These are phyloP conservation scores for Ophiostoma tasmaniense DNA, from an alignment of 2,329 filamentous ascomycete genomes.

Conservation along the genomic window DNA sequence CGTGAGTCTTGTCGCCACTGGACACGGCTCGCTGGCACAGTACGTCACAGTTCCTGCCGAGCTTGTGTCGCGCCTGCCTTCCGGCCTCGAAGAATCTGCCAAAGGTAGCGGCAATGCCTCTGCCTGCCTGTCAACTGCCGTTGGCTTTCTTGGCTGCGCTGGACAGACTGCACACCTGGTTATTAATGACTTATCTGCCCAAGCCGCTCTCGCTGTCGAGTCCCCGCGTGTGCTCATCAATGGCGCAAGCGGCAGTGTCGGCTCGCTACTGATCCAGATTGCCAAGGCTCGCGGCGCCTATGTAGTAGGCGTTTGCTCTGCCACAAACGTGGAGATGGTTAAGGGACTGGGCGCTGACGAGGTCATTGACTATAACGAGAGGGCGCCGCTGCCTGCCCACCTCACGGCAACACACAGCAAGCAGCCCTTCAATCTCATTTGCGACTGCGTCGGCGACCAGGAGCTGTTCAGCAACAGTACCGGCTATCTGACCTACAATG, in stretches of 20 bases:
- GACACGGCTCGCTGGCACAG: slow-evolving; percentile 29
- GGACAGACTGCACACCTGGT: slow-evolving; percentile 30
- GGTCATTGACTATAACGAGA: slow-evolving; percentile 35
- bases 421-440: slow-evolving; percentile 35
- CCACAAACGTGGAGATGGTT: slow-evolving; percentile 38
- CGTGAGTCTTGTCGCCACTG: slow-evolving; percentile 23
- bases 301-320: slow-evolving; percentile 42
- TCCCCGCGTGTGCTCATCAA: slow-evolving; percentile 37
- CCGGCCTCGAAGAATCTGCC: slow-evolving; percentile 14
- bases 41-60: slow-evolving; percentile 29
- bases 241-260: slow-evolving; percentile 44
- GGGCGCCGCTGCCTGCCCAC: slow-evolving; percentile 30
- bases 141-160: slow-evolving; percentile 25
- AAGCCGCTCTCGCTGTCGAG: slow-evolving; percentile 23
- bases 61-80: slow-evolving; percentile 25
- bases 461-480: slow-evolving; percentile 35
- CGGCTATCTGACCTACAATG: slow-evolving; percentile 31
- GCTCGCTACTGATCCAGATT: slow-evolving; percentile 40
- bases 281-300: slow-evolving; percentile 33
- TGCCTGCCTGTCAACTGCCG: slow-evolving; percentile 21
- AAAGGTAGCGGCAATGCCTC: not conserved
- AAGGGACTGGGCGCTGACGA: slow-evolving; percentile 40
- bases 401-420: slow-evolving; percentile 28
- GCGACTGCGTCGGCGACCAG: slow-evolving; percentile 43
- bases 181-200: slow-evolving; percentile 23